A percentile compares a stretch with the other conserved stretches of the same genome.
Conservation (phyloP, 352 stramenopile genomes). For the Pythium insidiosum region DNA sequence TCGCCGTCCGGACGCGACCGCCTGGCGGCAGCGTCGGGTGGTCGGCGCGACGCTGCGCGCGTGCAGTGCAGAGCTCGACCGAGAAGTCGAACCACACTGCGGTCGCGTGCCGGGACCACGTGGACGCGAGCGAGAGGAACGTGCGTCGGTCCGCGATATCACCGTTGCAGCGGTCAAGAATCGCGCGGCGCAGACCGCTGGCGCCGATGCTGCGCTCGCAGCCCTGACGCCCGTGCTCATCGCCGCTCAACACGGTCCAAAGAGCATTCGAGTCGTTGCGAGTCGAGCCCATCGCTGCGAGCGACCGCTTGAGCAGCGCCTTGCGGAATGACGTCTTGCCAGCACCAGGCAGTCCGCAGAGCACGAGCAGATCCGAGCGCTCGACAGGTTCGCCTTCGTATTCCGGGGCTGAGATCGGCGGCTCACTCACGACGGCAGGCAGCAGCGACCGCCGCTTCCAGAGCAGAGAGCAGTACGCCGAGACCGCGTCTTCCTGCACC, state of each 20-base stretch:
- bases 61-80: constrained; percentile 27
- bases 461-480: constrained; percentile 37
- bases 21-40: constrained; percentile 39
- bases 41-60: constrained; percentile 31
- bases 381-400: constrained; percentile 21
- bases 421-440: constrained; percentile 16
- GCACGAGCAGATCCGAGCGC: constrained; percentile 35
- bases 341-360: constrained; percentile 47
- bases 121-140: constrained; percentile 34
- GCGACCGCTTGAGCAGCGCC: constrained; percentile 29
- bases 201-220: constrained; percentile 23
- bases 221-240: constrained; percentile 33
- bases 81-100: constrained; percentile 54
- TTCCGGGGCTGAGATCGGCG: constrained; percentile 21
- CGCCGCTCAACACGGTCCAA: constrained; percentile 45
- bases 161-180: constrained; percentile 57
- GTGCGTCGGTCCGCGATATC: constrained; percentile 24
- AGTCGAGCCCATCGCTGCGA: constrained; percentile 5
- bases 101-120: constrained; percentile 45
- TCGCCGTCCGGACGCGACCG: constrained; percentile 25
- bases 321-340: constrained; percentile 55
- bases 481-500: constrained; percentile 37
- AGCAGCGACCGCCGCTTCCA: constrained; percentile 45
- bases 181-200: constrained; percentile 12
- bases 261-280: not conserved